Conservation (phyloP, 2,329 filamentous ascomycete genomes). For the Penicillium hordei region DNA sequence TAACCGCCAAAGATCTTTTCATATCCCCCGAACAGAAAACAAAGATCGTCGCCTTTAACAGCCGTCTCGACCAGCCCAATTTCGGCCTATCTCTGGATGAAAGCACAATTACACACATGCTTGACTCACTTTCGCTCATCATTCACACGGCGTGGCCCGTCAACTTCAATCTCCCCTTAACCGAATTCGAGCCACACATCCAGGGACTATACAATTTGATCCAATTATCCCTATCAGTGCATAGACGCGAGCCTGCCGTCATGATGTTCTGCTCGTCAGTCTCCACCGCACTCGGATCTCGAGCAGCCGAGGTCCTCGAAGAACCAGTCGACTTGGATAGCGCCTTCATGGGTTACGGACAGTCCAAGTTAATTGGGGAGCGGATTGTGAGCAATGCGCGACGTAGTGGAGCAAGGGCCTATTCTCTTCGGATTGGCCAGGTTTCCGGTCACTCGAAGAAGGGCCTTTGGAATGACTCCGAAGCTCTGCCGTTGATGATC, state of each 20-base stretch:
- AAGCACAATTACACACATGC: conserved; percentile 40
- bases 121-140: conserved; percentile 45
- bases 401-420: conserved; percentile 25
- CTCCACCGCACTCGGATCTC: conserved; percentile 37
- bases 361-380: conserved; percentile 36
- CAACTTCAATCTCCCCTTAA: conserved; percentile 54
- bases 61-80: conserved; percentile 40
- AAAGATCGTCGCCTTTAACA: conserved; percentile 44
- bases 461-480: conserved; percentile 37
- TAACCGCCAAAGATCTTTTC: conserved; percentile 22
- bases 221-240: conserved; percentile 44
- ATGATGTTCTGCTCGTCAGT: conserved; percentile 55
- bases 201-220: conserved; percentile 48
- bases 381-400: conserved; percentile 31
- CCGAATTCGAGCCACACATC: conserved; percentile 51
- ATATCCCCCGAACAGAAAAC: conserved; percentile 24
- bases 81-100: conserved; percentile 43
- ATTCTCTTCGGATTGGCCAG: conserved; percentile 37
- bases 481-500: conserved; percentile 36
- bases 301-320: conserved; percentile 18
- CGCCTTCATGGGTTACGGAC: conserved; percentile 36
- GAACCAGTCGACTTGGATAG: conserved; percentile 10
- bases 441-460: conserved; percentile 36
- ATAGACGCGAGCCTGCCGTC: conserved; percentile 30
- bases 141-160: conserved; percentile 58